Percentiles rank a stretch among this genome's conserved stretches.
phyloP scores from a whole-genome alignment of 2,329 filamentous ascomycete genomes.

The Periconia digitata region DNA sequence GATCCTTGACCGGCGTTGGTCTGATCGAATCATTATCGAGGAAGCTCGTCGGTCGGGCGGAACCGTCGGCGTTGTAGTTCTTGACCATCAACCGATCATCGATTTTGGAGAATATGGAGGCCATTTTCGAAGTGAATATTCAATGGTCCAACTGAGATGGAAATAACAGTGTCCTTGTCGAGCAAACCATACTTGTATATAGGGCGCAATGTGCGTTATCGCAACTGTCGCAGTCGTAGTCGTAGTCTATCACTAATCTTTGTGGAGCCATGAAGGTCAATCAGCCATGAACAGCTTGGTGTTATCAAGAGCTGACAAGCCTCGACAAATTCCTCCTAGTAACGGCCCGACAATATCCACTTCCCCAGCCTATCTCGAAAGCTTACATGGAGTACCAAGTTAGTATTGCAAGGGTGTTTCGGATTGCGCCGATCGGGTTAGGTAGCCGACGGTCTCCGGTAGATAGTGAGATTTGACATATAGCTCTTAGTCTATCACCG shows the following conservation, averaged over 20 bases:
- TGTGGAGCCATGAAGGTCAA: too few relatives aligned
- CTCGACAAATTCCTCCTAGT: not conserved
- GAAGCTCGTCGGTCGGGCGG: not conserved
- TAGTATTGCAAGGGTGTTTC: not conserved
- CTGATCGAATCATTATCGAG: not conserved
- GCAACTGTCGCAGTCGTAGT: not conserved
- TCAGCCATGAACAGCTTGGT: too few relatives aligned
- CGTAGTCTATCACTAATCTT: too few relatives aligned
- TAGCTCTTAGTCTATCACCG: not conserved
- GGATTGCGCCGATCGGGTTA: too few relatives aligned
- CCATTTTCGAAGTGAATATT: too few relatives aligned
- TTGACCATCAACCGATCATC: not conserved
- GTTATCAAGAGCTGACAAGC: too few relatives aligned
- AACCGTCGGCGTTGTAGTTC: not conserved
- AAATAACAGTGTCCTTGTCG: too few relatives aligned
- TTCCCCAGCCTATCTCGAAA: not conserved
- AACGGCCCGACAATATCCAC: not conserved
- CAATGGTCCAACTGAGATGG: too few relatives aligned
- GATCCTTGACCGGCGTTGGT: not conserved
- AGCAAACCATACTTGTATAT: not conserved
- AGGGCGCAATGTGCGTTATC: not conserved
- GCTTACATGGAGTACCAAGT: not conserved
- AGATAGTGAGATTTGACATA: not conserved
- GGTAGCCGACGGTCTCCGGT: not conserved
- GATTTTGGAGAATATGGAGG: not conserved